Conservation (phyloP, 306 rosid genomes). For the Cicer arietinum region DNA sequence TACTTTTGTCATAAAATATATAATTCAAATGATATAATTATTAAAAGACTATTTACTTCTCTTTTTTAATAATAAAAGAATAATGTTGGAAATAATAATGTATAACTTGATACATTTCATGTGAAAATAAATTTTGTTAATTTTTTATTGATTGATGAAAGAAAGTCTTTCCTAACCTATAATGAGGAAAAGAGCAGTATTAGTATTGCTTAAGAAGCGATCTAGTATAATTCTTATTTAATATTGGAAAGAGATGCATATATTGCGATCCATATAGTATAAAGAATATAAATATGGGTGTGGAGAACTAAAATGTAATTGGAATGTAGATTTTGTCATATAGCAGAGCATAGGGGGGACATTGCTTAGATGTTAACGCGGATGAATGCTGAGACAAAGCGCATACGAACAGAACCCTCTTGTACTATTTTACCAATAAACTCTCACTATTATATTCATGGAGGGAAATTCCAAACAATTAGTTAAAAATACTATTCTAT, state of each 20-base stretch:
- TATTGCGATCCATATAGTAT: constrained; percentile 17
- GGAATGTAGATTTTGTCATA: constrained; percentile 58
- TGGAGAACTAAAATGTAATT: constrained; percentile 39
- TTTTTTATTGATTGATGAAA: too few species aligned
- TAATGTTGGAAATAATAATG: too few species aligned
- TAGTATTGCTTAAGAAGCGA: too few species aligned
- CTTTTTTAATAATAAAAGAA: too few species aligned
- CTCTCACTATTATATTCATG: constrained; percentile 12
- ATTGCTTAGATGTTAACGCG: constrained; percentile 56
- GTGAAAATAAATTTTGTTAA: too few species aligned
- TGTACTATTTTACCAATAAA: constrained; percentile 29
- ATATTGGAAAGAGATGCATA: not conserved
- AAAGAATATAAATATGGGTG: not conserved
- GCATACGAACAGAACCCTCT: constrained; percentile 47
- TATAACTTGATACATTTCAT: too few species aligned
- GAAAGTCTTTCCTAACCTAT: too few species aligned
- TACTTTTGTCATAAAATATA: too few species aligned
- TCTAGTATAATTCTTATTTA: not conserved
- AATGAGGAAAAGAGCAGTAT: too few species aligned
- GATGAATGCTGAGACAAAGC: constrained; percentile 55
- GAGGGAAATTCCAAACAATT: constrained; percentile 6
- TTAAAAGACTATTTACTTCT: too few species aligned
- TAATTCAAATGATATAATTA: too few species aligned
- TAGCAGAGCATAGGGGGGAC: constrained; percentile 50
- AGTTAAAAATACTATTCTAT: too few species aligned